Evolutionary conservation across 2,329 filamentous ascomycete species (phyloP).

Genomic region (Pseudogymnoascus sp.): DNA sequence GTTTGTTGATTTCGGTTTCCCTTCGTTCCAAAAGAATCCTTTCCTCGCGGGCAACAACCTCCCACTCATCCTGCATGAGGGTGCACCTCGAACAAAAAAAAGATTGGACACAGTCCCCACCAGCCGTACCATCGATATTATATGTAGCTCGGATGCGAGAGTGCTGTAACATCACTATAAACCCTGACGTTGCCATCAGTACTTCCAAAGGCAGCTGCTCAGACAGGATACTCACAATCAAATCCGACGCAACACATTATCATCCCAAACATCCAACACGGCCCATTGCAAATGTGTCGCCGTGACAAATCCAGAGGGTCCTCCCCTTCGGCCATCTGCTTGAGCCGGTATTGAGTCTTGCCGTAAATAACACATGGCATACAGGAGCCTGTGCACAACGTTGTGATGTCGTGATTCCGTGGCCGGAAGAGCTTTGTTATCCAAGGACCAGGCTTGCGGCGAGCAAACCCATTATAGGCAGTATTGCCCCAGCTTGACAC

Average conservation of each 20-base stretch:
- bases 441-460: constrained; percentile 20
- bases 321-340: constrained; percentile 30
- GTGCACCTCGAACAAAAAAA: constrained; percentile 37
- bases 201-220: neutral
- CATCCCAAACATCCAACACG: constrained; percentile 30
- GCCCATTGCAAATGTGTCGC: constrained; percentile 30
- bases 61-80: constrained; percentile 38
- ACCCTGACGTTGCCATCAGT: constrained; percentile 2
- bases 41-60: constrained; percentile 35
- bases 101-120: constrained; percentile 29
- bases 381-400: constrained; percentile 34
- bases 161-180: constrained; percentile 31
- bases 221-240: constrained; percentile 9
- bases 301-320: constrained; percentile 35
- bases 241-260: constrained; percentile 22
- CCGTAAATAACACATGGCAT: constrained; percentile 38
- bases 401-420: constrained; percentile 25
- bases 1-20: constrained; percentile 8
- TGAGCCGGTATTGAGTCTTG: constrained; percentile 36
- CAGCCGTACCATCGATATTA: constrained; percentile 33
- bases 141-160: constrained; percentile 36
- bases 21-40: constrained; percentile 10
- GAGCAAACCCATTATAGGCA: neutral
- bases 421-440: constrained; percentile 34
- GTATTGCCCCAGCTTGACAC: neutral